A percentile compares a stretch with the other conserved stretches of the same genome.
Evolutionary conservation across 805 yeast species (phyloP).

Genomic region (Cyberlindnera meyerae): DNA sequence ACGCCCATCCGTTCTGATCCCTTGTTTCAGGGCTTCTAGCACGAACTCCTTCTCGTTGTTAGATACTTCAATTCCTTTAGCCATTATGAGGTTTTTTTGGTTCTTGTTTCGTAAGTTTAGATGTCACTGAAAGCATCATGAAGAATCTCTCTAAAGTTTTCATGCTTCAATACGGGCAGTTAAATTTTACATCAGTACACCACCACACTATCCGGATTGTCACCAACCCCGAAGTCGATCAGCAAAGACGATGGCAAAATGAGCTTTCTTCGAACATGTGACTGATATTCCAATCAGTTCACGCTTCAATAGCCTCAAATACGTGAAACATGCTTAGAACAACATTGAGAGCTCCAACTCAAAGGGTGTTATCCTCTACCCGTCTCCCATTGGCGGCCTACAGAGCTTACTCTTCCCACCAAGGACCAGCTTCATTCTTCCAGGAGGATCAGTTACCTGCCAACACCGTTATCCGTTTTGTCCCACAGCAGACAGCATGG

Average conservation of each 20-base stretch:
- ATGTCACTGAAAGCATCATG: too few relatives aligned
- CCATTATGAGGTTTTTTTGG: slow-evolving; percentile 52
- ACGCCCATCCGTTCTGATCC: slow-evolving; percentile 68
- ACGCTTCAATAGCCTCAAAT: too few relatives aligned
- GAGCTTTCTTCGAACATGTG: too few relatives aligned
- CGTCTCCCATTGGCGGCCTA: background rate
- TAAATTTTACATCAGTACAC: too few relatives aligned
- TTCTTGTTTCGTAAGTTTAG: background rate
- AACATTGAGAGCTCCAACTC: background rate
- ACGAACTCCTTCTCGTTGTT: slow-evolving; percentile 59
- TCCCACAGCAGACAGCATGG: slow-evolving; percentile 90
- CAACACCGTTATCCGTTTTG: slow-evolving; percentile 70
- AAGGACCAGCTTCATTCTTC: slow-evolving; percentile 45
- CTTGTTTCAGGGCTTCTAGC: slow-evolving; percentile 55
- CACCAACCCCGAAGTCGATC: too few relatives aligned
- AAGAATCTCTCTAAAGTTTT: too few relatives aligned
- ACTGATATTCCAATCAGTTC: too few relatives aligned
- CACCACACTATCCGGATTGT: too few relatives aligned
- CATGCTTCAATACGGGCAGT: too few relatives aligned
- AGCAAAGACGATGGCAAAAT: too few relatives aligned
- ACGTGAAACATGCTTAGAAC: slow-evolving; percentile 2
- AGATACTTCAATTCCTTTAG: slow-evolving; percentile 56
- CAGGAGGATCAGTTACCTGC: slow-evolving; percentile 64
- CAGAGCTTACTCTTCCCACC: slow-evolving; percentile 11
- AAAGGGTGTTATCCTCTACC: slow-evolving; percentile 3